Evolutionary conservation across 2,329 filamentous ascomycete species (phyloP).

Genomic region (Aureobasidium zeae): DNA sequence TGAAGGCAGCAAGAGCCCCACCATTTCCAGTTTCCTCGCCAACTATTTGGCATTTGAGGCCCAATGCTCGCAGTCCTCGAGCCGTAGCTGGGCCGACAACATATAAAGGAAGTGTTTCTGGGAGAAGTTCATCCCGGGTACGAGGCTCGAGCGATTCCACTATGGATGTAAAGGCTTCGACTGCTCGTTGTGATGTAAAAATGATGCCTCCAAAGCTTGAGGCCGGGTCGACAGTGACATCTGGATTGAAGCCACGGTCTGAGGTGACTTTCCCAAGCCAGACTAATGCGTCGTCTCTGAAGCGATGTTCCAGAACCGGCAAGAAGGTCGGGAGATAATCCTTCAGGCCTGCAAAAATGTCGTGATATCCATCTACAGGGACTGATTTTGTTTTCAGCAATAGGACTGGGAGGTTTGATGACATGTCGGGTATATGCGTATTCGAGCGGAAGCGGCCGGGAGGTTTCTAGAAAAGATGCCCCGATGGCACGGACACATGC

Average conservation of each 20-base stretch:
- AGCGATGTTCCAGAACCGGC: conserved; percentile 64
- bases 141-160: conserved; percentile 42
- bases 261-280: conserved; percentile 45
- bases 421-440: conserved; percentile 9
- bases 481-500: conserved; percentile 12
- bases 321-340: conserved; percentile 60
- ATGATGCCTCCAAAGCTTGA: conserved; percentile 62
- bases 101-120: conserved; percentile 54
- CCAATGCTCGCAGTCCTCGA: conserved; percentile 54
- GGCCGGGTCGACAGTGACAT: conserved; percentile 21
- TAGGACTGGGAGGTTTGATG: conserved; percentile 46
- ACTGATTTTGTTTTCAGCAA: conserved; percentile 69
- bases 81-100: conserved; percentile 75
- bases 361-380: conserved; percentile 63
- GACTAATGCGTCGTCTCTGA: conserved; percentile 51
- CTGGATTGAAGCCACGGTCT: conserved; percentile 31
- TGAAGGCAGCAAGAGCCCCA: conserved; percentile 66
- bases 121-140: conserved; percentile 31
- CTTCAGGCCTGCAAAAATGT: conserved; percentile 46
- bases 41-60: conserved; percentile 50
- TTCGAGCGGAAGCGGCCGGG: conserved; percentile 10
- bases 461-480: not conserved
- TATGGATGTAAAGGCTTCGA: conserved; percentile 63
- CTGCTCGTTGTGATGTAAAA: conserved; percentile 75
- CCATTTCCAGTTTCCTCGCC: conserved; percentile 81